Evolutionary conservation across 2,329 filamentous ascomycete species (phyloP).

Genomic region (Didymella lethalis): DNA sequence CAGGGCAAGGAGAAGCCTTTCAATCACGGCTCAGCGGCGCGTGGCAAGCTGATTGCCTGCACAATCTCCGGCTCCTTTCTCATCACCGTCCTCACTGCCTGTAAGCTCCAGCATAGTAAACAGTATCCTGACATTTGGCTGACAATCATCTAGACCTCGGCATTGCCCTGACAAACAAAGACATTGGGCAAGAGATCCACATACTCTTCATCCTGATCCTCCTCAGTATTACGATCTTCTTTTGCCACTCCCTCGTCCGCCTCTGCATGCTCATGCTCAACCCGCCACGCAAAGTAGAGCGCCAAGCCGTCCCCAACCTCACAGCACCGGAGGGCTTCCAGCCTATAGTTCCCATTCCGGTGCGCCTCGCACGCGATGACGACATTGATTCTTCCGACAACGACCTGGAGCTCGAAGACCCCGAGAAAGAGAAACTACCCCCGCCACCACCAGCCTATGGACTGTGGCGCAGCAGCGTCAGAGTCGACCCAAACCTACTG

Average conservation of each 20-base stretch:
- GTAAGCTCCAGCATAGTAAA: constrained; percentile 59
- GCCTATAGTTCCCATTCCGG: constrained; percentile 76
- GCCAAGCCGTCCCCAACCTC: constrained; percentile 56
- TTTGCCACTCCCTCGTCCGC: constrained; percentile 79
- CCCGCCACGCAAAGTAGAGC: constrained; percentile 40
- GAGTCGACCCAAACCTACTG: constrained; percentile 80
- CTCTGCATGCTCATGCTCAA: constrained; percentile 72
- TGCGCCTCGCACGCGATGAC: constrained; percentile 77
- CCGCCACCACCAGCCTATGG: constrained; percentile 80
- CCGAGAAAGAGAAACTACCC: constrained; percentile 33
- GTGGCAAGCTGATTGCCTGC: constrained; percentile 53
- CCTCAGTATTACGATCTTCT: constrained; percentile 76
- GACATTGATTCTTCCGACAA: constrained; percentile 67
- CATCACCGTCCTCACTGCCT: constrained; percentile 66
- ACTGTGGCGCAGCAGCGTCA: constrained; percentile 80
- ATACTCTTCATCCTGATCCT: constrained; percentile 82
- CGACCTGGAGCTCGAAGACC: constrained; percentile 20
- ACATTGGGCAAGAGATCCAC: constrained; percentile 74
- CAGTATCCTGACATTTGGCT: constrained; percentile 7
- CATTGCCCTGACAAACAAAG: constrained; percentile 71
- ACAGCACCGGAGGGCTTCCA: constrained; percentile 70
- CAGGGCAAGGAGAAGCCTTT: constrained; percentile 30
- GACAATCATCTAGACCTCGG: constrained; percentile 68
- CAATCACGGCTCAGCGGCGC: constrained; percentile 37
- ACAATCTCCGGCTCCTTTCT: constrained; percentile 72